These are phyloP conservation scores for Myxozyma melibiosi DNA, from an alignment of 805 yeast genomes.

Conservation along the genomic window DNA sequence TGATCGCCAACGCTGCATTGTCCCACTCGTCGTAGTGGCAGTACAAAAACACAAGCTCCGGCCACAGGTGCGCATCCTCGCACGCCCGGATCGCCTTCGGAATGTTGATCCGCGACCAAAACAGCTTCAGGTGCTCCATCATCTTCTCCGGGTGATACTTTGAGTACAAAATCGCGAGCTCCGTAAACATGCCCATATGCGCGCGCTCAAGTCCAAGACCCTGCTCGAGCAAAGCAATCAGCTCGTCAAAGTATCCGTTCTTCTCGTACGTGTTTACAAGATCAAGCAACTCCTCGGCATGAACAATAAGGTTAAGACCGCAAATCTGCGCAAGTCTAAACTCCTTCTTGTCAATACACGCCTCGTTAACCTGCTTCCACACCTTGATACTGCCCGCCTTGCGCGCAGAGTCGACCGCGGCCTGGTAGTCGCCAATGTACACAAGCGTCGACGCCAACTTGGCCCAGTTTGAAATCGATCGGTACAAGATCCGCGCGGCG, in stretches of 20 bases:
- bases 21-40: slow-evolving; percentile 99
- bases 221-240: slow-evolving; percentile 89
- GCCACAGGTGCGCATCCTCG: slow-evolving; percentile 93
- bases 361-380: slow-evolving; percentile 97
- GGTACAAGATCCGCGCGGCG: slow-evolving; percentile 87
- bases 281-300: slow-evolving; percentile 94
- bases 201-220: slow-evolving; percentile 97
- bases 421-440: slow-evolving; percentile 86
- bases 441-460: slow-evolving; percentile 96
- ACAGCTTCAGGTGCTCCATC: slow-evolving; percentile 93
- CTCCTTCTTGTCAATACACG: slow-evolving; percentile 92
- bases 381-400: slow-evolving; percentile 91
- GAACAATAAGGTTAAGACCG: slow-evolving; percentile 94
- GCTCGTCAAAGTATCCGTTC: slow-evolving; percentile 88
- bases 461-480: slow-evolving; percentile 88
- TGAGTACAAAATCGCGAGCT: slow-evolving; percentile 85
- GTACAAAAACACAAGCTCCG: slow-evolving; percentile 91
- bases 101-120: slow-evolving; percentile 97
- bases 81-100: slow-evolving; percentile 95
- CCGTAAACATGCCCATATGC: slow-evolving; percentile 99
- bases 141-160: slow-evolving; percentile 88
- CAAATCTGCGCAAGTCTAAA: slow-evolving; percentile 97
- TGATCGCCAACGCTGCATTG: slow-evolving; percentile 95
- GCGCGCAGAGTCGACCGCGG: slow-evolving; percentile 98
- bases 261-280: slow-evolving; percentile 83